Percentiles rank a stretch among this genome's conserved stretches.
phyloP scores from a whole-genome alignment of 352 stramenopile species.

The Pythium monospermum region DNA sequence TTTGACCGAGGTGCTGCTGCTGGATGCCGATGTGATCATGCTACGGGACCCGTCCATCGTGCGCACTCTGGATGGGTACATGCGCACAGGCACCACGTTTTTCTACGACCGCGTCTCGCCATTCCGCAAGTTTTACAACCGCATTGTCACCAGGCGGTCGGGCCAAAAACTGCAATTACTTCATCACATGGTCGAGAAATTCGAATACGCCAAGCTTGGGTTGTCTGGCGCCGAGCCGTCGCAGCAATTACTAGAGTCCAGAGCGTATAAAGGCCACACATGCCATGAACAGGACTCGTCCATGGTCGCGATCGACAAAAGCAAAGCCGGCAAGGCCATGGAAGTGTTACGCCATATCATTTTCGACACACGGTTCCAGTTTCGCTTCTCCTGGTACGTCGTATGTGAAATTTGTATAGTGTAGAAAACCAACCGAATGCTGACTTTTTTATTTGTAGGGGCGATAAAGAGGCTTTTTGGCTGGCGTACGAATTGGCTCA shows the following conservation, averaged over 20 bases:
- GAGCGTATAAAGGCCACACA: slow-evolving; percentile 36
- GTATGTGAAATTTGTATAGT: too few species aligned
- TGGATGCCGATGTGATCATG: slow-evolving; percentile 56
- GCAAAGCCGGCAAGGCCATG: slow-evolving; percentile 29
- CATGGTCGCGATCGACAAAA: slow-evolving; percentile 51
- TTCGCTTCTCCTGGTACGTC: slow-evolving; percentile 48
- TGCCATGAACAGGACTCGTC: slow-evolving; percentile 64
- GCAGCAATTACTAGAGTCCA: slow-evolving; percentile 23
- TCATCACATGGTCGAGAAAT: slow-evolving; percentile 47
- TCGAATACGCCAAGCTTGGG: slow-evolving; percentile 44
- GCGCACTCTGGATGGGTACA: slow-evolving; percentile 35
- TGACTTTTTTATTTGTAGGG: slow-evolving; percentile 8
- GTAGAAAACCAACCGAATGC: not conserved
- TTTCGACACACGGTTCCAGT: slow-evolving; percentile 48
- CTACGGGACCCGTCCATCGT: slow-evolving; percentile 41
- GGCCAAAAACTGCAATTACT: slow-evolving; percentile 27
- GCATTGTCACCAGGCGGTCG: slow-evolving; percentile 23
- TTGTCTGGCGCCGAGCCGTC: slow-evolving; percentile 20
- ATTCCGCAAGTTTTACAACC: slow-evolving; percentile 36
- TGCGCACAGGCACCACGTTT: slow-evolving; percentile 54
- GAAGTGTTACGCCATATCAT: slow-evolving; percentile 50
- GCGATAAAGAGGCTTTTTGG: slow-evolving; percentile 63
- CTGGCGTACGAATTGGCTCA: slow-evolving; percentile 60
- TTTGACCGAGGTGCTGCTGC: slow-evolving; percentile 44
- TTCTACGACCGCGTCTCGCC: slow-evolving; percentile 63